Conservation (phyloP, 257 asterid genomes). For the Scutellaria baicalensis region DNA sequence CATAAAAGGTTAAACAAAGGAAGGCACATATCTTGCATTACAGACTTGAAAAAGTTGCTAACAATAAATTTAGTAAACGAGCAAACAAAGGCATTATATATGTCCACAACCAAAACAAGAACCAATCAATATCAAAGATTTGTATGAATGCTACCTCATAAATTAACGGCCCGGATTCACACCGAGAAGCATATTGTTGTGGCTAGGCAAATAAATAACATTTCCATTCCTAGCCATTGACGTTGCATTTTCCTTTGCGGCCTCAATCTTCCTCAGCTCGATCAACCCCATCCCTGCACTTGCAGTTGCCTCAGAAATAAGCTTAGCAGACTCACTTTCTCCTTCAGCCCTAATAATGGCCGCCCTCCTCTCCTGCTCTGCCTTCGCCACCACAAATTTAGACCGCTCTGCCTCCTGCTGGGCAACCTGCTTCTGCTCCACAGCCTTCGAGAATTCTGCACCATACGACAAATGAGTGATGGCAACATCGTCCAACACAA, state of each 20-base stretch:
- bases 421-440: constrained; percentile 99
- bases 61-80: neutral
- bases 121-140: constrained; percentile 23
- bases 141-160: constrained; percentile 25
- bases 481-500: constrained; percentile 84
- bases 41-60: neutral
- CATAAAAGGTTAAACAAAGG: neutral
- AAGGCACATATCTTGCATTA: neutral
- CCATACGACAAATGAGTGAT: constrained; percentile 92
- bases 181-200: constrained; percentile 56
- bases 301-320: constrained; percentile 68
- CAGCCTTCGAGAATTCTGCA: constrained; percentile 83
- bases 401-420: constrained; percentile 99
- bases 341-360: constrained; percentile 72
- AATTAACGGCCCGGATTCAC: constrained; percentile 49
- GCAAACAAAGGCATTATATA: neutral
- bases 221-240: constrained; percentile 45
- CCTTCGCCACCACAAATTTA: constrained; percentile 81
- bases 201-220: constrained; percentile 44
- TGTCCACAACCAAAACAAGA: neutral
- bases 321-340: constrained; percentile 68
- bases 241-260: constrained; percentile 49
- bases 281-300: constrained; percentile 64
- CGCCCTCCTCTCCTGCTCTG: constrained; percentile 78
- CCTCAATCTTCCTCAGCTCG: constrained; percentile 74